A percentile compares a stretch with the other conserved stretches of the same genome.
phyloP scores from a whole-genome alignment of 176 grass and related monocot genomes.

The Musa itinerans region DNA sequence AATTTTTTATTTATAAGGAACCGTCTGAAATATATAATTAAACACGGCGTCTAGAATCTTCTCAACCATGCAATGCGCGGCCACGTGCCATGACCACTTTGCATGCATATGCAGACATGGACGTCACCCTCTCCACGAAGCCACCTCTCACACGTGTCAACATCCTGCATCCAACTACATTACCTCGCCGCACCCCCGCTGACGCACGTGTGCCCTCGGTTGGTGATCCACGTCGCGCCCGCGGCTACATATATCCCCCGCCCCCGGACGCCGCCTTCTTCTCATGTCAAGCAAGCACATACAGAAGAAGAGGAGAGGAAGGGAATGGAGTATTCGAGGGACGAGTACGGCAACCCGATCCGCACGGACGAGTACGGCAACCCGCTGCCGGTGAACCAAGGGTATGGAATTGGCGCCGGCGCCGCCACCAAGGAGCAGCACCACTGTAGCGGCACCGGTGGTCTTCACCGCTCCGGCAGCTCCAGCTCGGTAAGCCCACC shows the following conservation, averaged over 20 bases:
- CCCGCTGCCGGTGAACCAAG: constrained; percentile 1
- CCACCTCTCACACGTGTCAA: too few species aligned
- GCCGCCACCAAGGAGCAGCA: not conserved
- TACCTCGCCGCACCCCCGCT: not conserved
- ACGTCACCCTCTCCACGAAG: too few species aligned
- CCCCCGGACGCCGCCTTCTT: not conserved
- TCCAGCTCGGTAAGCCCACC: not conserved
- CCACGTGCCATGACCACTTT: not conserved
- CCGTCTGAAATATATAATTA: too few species aligned
- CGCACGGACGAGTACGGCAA: constrained; percentile 7
- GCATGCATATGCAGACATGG: not conserved
- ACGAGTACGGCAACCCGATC: constrained; percentile 7
- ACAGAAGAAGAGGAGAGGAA: not conserved
- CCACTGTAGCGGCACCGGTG: not conserved
- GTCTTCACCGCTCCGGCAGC: not conserved
- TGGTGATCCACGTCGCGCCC: too few species aligned
- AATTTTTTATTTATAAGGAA: too few species aligned
- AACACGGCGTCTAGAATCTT: too few species aligned
- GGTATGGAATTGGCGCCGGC: not conserved
- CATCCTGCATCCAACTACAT: too few species aligned
- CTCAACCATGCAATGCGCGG: too few species aligned
- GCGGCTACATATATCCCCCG: not conserved
- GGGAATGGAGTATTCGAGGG: constrained; percentile 9
- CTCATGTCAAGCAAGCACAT: not conserved
- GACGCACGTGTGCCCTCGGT: not conserved